Evolutionary conservation across 2,329 filamentous ascomycete genomes (phyloP), one percentile per base, ranked within the genome.

Genomic region (Fusarium nelsonii): DNA sequence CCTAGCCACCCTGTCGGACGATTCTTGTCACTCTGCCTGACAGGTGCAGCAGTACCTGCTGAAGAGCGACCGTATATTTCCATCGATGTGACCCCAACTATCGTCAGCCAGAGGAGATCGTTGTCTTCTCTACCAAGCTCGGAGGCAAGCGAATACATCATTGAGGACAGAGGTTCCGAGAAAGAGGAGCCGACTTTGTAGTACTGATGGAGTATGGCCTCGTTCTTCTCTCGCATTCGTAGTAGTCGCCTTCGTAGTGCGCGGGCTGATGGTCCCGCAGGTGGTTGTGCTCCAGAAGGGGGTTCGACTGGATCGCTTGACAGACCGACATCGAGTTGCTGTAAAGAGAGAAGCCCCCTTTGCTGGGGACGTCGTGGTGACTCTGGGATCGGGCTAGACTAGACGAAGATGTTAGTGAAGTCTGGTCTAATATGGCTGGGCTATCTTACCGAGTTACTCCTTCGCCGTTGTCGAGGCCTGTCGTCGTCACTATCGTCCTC

Each of bases 121-220:
- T 98, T 99, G 78, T 98, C 95, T 84, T 98, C 96, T 54, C 94
- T 91, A 66, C 96, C 96, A 8, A 99, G 88, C 76, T 98, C 96
- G 2, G 94, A 97, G 2, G 95, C 96, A 15, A 99, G 85, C 1
- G 94, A 97, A 79, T 98, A 99, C 76, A 97, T 88, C 82, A 98
- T 91, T 1, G 94, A 97, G 0, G 94, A 96, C 57, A 98, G 92
- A 1, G 96, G 96, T 77, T 99, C 96, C 0, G 95, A 95, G 76
- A 97, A 97, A 3, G 94, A 97, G 4, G 92, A 91, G 40, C 96
- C 96, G 32, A 93, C 86, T 30, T 89, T 87, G 81, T 98, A 97
- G 80, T 99, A 98, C 67, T 88, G 86, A 50, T 91, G 88, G 37
- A 98, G 83, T 1, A 94, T 84, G 0, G 81, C 79, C 78, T 97